Percentiles rank a stretch among this genome's conserved stretches.
These are phyloP conservation scores for Triadica sebifera DNA, from an alignment of 345 rosid genomes.

Conservation along the genomic window DNA sequence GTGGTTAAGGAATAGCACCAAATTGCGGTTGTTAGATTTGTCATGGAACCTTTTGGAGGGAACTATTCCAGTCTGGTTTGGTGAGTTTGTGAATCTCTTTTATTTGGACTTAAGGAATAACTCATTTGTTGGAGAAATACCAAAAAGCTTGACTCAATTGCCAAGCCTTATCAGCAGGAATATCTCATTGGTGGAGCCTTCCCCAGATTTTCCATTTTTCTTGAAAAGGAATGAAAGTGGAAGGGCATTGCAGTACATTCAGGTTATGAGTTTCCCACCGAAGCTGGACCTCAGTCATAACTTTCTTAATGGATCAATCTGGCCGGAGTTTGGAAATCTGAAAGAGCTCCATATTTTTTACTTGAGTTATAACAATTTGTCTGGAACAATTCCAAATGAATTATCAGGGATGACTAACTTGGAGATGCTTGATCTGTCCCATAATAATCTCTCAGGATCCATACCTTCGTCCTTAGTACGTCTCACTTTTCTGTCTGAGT, in stretches of 20 bases:
- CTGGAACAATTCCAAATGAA: conserved; percentile 23
- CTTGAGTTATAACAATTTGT: conserved; percentile 13
- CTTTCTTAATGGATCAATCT: conserved; percentile 18
- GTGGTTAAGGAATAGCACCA: conserved; percentile 53
- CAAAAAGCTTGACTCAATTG: conserved; percentile 46
- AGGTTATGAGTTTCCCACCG: conserved; percentile 35
- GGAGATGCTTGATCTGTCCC: conserved; percentile 25
- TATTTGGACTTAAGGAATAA: conserved; percentile 70
- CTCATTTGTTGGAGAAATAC: conserved; percentile 54
- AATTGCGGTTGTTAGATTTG: conserved; percentile 74
- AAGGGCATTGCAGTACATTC: conserved; percentile 58
- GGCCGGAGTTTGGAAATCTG: conserved; percentile 25
- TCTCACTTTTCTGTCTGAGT: conserved; percentile 50
- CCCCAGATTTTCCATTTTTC: conserved; percentile 58
- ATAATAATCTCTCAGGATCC: conserved; percentile 21
- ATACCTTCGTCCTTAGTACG: conserved; percentile 19
- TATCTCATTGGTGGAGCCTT: conserved; percentile 50
- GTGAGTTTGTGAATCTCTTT: conserved; percentile 43
- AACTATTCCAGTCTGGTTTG: conserved; percentile 56
- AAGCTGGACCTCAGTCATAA: conserved; percentile 19
- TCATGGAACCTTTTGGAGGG: conserved; percentile 69
- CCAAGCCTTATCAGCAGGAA: conserved; percentile 41
- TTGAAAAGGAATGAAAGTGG: conserved; percentile 48
- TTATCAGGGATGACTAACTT: conserved; percentile 27
- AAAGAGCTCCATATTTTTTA: conserved; percentile 17